phyloP scores from a whole-genome alignment of 768 basidiomycete genomes.

The Termitomyces sp. region DNA sequence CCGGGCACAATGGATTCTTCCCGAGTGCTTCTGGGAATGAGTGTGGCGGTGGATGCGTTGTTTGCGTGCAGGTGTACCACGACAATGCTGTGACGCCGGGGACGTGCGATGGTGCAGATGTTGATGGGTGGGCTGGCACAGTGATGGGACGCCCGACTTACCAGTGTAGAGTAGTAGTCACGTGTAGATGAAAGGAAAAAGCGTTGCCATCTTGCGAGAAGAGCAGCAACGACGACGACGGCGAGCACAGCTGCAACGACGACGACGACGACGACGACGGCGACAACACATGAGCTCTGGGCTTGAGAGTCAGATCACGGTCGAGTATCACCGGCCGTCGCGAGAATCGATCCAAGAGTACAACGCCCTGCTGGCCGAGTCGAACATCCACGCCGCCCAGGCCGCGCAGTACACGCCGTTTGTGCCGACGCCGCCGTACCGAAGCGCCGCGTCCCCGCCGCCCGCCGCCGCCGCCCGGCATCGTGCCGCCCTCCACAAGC shows the following conservation, averaged over 20 bases:
- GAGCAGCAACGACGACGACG: no score
- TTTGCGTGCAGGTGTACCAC: slow-evolving; percentile 19
- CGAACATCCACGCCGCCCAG: slow-evolving; percentile 52
- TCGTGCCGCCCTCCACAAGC: slow-evolving; percentile 54
- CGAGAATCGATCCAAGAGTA: slow-evolving; percentile 78
- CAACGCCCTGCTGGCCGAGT: slow-evolving; percentile 65
- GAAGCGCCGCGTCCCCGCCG: slow-evolving; percentile 22
- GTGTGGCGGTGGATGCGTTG: no score
- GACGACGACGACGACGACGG: no score
- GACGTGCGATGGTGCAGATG: slow-evolving; percentile 24
- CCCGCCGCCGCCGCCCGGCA: slow-evolving; percentile 5
- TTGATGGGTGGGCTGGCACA: slow-evolving; percentile 20
- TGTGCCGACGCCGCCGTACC: slow-evolving; percentile 36
- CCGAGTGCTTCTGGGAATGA: slow-evolving; percentile 23
- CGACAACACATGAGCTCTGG: no score
- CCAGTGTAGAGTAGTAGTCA: slow-evolving; percentile 8
- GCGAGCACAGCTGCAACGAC: no score
- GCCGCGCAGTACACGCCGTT: slow-evolving; percentile 37
- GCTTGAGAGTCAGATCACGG: slow-evolving; percentile 41
- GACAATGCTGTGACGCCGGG: slow-evolving; percentile 22
- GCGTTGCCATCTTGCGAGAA: neutral
- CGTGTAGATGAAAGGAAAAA: neutral
- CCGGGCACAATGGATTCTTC: slow-evolving; percentile 36
- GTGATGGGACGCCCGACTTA: slow-evolving; percentile 21
- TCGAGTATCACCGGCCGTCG: slow-evolving; percentile 76